phyloP scores from a whole-genome alignment of 805 yeast genomes.

The Saturnispora hagleri region DNA sequence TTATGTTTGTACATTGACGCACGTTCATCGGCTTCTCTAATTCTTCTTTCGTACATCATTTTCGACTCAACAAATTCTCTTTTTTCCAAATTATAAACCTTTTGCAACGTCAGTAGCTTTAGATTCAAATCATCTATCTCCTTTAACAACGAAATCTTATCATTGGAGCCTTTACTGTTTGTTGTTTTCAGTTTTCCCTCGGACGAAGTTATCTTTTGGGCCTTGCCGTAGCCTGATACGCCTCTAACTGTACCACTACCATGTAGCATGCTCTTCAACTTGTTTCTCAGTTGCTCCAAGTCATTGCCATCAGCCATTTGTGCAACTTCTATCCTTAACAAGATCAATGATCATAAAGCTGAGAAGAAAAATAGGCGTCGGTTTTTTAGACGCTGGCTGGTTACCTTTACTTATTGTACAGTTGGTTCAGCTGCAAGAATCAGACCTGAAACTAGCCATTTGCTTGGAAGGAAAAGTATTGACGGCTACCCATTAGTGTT shows the following conservation, averaged over 20 bases:
- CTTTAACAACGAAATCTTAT: neutral
- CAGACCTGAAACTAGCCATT: neutral
- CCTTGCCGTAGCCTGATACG: neutral
- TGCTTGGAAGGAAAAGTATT: neutral
- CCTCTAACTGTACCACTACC: conserved; percentile 44
- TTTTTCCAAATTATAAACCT: neutral
- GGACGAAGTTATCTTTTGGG: neutral
- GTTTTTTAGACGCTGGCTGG: conserved; percentile 5
- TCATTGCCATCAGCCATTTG: neutral
- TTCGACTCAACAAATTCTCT: neutral
- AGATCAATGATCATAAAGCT: neutral
- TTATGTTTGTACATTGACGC: neutral
- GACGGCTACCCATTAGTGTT: neutral
- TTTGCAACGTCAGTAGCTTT: neutral
- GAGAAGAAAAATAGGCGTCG: conserved; percentile 2
- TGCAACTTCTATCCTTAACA: no score
- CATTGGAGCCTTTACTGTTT: neutral
- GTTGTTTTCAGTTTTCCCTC: neutral
- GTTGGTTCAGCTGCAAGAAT: neutral
- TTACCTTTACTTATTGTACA: neutral
- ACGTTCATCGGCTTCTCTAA: neutral
- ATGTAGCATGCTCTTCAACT: conserved; percentile 74
- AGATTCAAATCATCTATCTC: conserved; percentile 3
- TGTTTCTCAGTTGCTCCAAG: conserved; percentile 19
- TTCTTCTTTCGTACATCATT: neutral